Percentiles rank a stretch among this genome's conserved stretches.
Conservation (phyloP, 2,329 filamentous ascomycete species). For the Blumeriella jaapii region DNA sequence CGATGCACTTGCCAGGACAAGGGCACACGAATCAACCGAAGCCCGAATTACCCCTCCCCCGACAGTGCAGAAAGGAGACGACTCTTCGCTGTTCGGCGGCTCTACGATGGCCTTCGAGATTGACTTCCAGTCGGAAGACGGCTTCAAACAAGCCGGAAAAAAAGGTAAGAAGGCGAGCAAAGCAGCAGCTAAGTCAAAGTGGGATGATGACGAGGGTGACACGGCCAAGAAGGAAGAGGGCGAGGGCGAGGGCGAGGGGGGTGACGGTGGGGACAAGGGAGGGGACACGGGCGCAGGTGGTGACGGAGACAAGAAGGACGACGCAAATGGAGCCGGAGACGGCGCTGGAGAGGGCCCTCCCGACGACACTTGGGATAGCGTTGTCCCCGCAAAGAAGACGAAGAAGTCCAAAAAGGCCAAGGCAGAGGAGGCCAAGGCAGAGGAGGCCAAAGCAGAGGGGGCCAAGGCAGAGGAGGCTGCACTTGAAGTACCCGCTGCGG, state of each 20-base stretch:
- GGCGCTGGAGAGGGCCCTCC: constrained; percentile 28
- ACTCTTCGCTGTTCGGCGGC: constrained; percentile 33
- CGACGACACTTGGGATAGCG: constrained; percentile 41
- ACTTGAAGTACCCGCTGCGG: constrained; percentile 25
- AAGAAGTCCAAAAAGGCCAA: constrained; percentile 42
- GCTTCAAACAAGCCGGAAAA: constrained; percentile 41
- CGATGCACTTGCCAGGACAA: constrained; percentile 21
- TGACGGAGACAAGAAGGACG: constrained; percentile 27
- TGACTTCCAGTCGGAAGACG: constrained; percentile 45
- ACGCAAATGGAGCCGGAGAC: constrained; percentile 28
- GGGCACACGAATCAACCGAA: constrained; percentile 15
- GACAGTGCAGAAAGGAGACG: constrained; percentile 11
- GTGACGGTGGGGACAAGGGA: constrained; percentile 28
- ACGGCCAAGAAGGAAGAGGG: constrained; percentile 34
- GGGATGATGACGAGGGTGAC: constrained; percentile 36
- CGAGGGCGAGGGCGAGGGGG: constrained; percentile 27
- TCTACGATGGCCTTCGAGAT: constrained; percentile 36
- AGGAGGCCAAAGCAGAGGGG: constrained; percentile 37
- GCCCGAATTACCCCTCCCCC: constrained; percentile 15
- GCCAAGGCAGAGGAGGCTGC: constrained; percentile 26
- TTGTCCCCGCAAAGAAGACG: constrained; percentile 37
- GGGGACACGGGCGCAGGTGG: constrained; percentile 25
- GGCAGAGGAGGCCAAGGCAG: constrained; percentile 31
- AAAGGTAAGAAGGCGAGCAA: constrained; percentile 32
- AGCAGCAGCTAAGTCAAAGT: constrained; percentile 34